Conservation (phyloP, 257 asterid species). For the Knoxia roxburghii region DNA sequence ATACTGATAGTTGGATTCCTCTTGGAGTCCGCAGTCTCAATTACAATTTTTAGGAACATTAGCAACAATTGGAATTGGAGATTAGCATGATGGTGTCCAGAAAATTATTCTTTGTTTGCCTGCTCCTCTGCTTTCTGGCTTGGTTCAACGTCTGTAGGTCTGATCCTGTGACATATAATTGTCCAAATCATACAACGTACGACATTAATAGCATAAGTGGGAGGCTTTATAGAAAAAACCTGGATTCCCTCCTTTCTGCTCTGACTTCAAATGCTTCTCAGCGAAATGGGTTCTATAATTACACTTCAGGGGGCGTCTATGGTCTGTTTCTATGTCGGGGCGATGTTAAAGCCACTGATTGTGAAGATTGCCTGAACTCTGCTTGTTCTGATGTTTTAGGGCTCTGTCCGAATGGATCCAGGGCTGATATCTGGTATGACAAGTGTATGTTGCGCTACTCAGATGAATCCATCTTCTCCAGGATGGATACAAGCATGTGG, state of each 20-base stretch:
- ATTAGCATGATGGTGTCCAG: not conserved
- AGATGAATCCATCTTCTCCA: not conserved
- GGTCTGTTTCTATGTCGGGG: constrained; percentile 28
- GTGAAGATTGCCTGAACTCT: constrained; percentile 12
- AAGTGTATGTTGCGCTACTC: constrained; percentile 20
- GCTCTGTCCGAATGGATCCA: constrained; percentile 6
- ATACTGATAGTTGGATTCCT: too few relatives aligned
- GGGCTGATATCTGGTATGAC: constrained; percentile 8
- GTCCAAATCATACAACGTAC: not conserved
- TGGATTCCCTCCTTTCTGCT: constrained; percentile 7
- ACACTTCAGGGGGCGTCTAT: constrained; percentile 10
- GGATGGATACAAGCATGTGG: not conserved
- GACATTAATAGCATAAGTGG: not conserved
- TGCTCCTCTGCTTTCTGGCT: not conserved
- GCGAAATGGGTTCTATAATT: constrained; percentile 17
- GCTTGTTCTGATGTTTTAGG: not conserved
- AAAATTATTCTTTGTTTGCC: not conserved
- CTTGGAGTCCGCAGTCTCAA: too few relatives aligned
- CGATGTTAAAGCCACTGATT: constrained; percentile 5
- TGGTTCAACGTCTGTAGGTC: not conserved
- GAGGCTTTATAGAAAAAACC: constrained; percentile 12
- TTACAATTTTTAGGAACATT: too few relatives aligned
- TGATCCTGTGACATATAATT: not conserved
- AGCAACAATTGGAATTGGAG: too few relatives aligned
- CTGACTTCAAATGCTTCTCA: constrained; percentile 14